Conservation (phyloP, 2,329 filamentous ascomycete genomes). For the Torrubiella hemipterigena region DNA sequence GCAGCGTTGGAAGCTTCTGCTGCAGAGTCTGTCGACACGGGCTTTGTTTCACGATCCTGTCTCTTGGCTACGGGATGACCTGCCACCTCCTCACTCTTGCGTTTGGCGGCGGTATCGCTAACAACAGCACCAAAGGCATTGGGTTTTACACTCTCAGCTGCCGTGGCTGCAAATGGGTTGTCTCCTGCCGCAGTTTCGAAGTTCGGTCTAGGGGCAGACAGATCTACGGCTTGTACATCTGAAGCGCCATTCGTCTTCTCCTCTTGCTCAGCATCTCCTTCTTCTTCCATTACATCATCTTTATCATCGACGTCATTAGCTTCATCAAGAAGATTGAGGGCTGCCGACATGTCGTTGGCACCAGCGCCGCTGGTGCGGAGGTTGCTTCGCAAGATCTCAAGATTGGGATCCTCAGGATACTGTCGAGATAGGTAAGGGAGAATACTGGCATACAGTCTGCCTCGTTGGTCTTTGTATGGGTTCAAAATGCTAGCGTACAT, state of each 20-base stretch:
- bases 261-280: slow-evolving; percentile 16
- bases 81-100: slow-evolving; percentile 26
- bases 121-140: slow-evolving; percentile 6
- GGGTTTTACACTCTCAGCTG: slow-evolving; percentile 8
- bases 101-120: slow-evolving; percentile 17
- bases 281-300: slow-evolving; percentile 20
- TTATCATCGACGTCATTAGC: slow-evolving; percentile 24
- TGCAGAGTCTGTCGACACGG: slow-evolving; percentile 10
- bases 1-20: slow-evolving; percentile 9
- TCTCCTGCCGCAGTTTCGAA: slow-evolving; percentile 15
- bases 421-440: slow-evolving; percentile 65
- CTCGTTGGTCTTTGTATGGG: slow-evolving; percentile 53
- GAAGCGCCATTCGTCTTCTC: slow-evolving; percentile 9
- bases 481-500: slow-evolving; percentile 78
- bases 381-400: slow-evolving; percentile 59
- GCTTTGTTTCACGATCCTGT: slow-evolving; percentile 25
- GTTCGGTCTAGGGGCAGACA: slow-evolving; percentile 7
- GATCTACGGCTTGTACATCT: neutral
- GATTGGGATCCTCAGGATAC: slow-evolving; percentile 48
- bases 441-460: slow-evolving; percentile 58
- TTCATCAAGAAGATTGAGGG: slow-evolving; percentile 21
- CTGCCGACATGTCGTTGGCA: slow-evolving; percentile 15
- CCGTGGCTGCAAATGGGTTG: slow-evolving; percentile 22
- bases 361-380: slow-evolving; percentile 28
- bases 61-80: slow-evolving; percentile 22